Evolutionary conservation across 1,284 basidiomycete species (phyloP).

Genomic region (Puccinia hordei): DNA sequence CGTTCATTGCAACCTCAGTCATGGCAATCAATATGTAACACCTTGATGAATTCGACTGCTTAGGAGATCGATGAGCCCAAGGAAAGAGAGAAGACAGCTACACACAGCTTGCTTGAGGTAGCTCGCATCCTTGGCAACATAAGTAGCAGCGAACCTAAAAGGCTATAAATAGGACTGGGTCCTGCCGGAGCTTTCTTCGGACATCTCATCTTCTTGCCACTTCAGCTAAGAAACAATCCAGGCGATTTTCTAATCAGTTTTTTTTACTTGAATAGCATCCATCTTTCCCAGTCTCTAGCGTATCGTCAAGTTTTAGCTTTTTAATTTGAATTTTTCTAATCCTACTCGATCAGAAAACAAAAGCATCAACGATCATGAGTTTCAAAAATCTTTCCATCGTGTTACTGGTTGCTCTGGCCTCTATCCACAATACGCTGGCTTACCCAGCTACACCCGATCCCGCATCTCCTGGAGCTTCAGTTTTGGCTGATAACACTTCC

Average conservation of each 20-base stretch:
- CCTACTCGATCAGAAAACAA: background rate
- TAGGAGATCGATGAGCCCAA: too few species aligned
- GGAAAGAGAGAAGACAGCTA: too few species aligned
- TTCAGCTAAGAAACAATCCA: background rate
- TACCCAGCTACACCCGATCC: background rate
- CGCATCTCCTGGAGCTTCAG: background rate
- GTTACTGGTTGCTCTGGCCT: background rate
- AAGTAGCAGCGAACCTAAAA: background rate
- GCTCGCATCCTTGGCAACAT: too few species aligned
- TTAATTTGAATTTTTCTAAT: background rate
- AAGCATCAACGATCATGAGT: too few species aligned
- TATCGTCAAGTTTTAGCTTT: background rate
- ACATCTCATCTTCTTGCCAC: slow-evolving; percentile 11
- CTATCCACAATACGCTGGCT: background rate
- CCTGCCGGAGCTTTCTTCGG: background rate
- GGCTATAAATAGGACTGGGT: background rate
- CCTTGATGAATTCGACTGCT: background rate
- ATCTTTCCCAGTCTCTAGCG: background rate
- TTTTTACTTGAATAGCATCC: background rate
- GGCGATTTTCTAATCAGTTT: slow-evolving; percentile 10
- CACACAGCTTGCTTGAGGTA: too few species aligned
- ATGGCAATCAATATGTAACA: background rate
- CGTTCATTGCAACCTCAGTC: background rate
- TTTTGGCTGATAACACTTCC: background rate
- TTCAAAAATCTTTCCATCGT: slow-evolving; percentile 22